A percentile compares a stretch with the other conserved stretches of the same genome.
Evolutionary conservation across 2,329 filamentous ascomycete genomes (phyloP).

Genomic region (Penicillium sp.): DNA sequence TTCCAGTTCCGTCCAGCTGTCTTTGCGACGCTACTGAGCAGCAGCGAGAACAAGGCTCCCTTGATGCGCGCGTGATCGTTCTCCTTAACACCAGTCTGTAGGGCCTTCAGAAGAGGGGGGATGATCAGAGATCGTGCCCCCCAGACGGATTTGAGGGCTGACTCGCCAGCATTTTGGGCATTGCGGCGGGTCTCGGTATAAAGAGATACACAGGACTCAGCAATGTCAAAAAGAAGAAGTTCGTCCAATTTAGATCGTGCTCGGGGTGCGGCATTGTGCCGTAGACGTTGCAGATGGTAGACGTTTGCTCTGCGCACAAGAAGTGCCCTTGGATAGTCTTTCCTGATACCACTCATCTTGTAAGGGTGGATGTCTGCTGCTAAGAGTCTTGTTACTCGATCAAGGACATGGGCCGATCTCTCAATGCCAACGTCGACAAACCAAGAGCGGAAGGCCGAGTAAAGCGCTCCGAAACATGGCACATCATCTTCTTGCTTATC

Average conservation of each 20-base stretch:
- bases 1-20: conserved; percentile 91
- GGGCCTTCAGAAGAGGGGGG: conserved; percentile 75
- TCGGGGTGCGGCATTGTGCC: conserved; percentile 86
- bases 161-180: conserved; percentile 88
- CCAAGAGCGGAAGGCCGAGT: conserved; percentile 90
- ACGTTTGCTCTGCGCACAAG: conserved; percentile 89
- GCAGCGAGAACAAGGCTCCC: conserved; percentile 84
- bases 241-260: conserved; percentile 91
- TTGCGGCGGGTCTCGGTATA: conserved; percentile 96
- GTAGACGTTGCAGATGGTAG: conserved; percentile 90
- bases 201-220: conserved; percentile 82
- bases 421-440: conserved; percentile 98
- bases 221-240: conserved; percentile 77
- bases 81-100: conserved; percentile 74
- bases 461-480: conserved; percentile 88
- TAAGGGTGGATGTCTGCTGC: conserved; percentile 86
- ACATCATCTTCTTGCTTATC: conserved; percentile 92
- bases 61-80: conserved; percentile 92
- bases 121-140: conserved; percentile 88
- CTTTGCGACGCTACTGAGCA: conserved; percentile 85
- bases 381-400: conserved; percentile 81
- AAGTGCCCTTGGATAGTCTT: conserved; percentile 89
- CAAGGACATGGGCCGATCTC: conserved; percentile 87
- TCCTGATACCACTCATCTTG: conserved; percentile 89
- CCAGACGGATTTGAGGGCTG: conserved; percentile 86